Percentiles rank a stretch among this genome's conserved stretches.
phyloP scores from a whole-genome alignment of 768 basidiomycete species.

The Boletus vermiculosoides region DNA sequence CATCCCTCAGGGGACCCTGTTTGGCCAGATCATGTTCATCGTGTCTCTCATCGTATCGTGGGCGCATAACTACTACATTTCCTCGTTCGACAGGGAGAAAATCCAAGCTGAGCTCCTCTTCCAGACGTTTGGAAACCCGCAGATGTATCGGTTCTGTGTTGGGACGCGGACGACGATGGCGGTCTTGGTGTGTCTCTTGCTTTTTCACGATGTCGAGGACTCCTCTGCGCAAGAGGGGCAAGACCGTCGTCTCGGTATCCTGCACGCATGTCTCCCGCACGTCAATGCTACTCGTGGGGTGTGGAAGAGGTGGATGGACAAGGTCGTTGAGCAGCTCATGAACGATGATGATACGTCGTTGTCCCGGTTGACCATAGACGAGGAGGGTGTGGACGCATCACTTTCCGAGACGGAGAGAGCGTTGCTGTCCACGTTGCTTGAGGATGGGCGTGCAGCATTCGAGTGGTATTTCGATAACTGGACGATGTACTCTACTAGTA shows the following conservation, averaged over 20 bases:
- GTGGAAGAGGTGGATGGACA: slow-evolving; percentile 24
- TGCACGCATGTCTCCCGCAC: slow-evolving; percentile 16
- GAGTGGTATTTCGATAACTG: slow-evolving; percentile 18
- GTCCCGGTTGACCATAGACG: slow-evolving; percentile 6
- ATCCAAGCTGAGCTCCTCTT: slow-evolving; percentile 24
- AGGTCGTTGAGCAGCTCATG: slow-evolving; percentile 22
- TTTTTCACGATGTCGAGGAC: slow-evolving; percentile 12
- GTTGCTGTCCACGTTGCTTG: slow-evolving; percentile 19
- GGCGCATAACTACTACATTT: slow-evolving; percentile 31
- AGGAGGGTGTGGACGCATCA: background rate
- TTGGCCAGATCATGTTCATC: slow-evolving; percentile 36
- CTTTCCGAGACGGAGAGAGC: slow-evolving; percentile 10
- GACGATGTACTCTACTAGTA: slow-evolving; percentile 5
- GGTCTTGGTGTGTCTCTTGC: slow-evolving; percentile 19
- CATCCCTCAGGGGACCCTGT: slow-evolving; percentile 32
- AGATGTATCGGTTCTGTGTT: slow-evolving; percentile 11
- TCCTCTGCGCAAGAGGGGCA: slow-evolving; percentile 15
- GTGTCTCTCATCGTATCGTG: slow-evolving; percentile 29
- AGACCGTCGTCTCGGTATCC: slow-evolving; percentile 15
- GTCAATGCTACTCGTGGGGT: slow-evolving; percentile 16
- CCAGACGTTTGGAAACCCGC: slow-evolving; percentile 9
- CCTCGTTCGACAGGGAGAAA: slow-evolving; percentile 31
- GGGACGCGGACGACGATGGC: slow-evolving; percentile 21
- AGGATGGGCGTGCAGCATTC: slow-evolving; percentile 23
- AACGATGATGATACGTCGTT: background rate